Evolutionary conservation across 495 filamentous ascomycete species (phyloP).

Genomic region (Aspergillus coremiiformis): DNA sequence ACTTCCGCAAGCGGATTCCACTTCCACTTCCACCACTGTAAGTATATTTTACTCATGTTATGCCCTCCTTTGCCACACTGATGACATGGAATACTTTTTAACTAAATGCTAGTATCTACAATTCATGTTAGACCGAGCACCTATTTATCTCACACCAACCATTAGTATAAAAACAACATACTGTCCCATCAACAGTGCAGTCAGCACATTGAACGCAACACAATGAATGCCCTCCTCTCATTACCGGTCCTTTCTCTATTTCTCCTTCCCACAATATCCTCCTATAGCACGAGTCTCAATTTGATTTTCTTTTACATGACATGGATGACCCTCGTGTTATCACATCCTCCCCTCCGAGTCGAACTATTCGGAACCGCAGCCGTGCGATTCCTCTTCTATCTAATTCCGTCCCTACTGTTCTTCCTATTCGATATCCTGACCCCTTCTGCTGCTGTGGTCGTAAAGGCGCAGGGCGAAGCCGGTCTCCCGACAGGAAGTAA

Average conservation of each 20-base stretch:
- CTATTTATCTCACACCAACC: no score
- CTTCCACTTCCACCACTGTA: no score
- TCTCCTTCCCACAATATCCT: slow-evolving; percentile 46
- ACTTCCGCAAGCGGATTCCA: no score
- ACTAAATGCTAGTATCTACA: no score
- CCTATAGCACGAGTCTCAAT: slow-evolving; percentile 74
- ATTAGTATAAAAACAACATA: background rate
- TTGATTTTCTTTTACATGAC: slow-evolving; percentile 84
- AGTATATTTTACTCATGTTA: no score
- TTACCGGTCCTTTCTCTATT: slow-evolving; percentile 63
- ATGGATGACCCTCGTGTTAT: slow-evolving; percentile 77
- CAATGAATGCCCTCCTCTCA: slow-evolving; percentile 58
- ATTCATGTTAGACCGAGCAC: background rate
- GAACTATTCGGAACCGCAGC: slow-evolving; percentile 63
- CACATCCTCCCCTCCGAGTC: slow-evolving; percentile 66
- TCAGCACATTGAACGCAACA: slow-evolving; percentile 40
- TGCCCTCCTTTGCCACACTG: no score
- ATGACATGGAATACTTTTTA: no score
- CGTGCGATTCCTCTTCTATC: slow-evolving; percentile 63
- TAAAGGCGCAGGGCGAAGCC: slow-evolving; percentile 62
- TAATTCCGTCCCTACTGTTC: slow-evolving; percentile 65
- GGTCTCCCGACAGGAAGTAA: slow-evolving; percentile 56
- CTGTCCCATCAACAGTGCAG: slow-evolving; percentile 2
- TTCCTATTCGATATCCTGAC: slow-evolving; percentile 64
- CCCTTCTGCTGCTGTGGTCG: slow-evolving; percentile 54